Conservation (phyloP, 257 asterid species). For the Craterostigma plantagineum region DNA sequence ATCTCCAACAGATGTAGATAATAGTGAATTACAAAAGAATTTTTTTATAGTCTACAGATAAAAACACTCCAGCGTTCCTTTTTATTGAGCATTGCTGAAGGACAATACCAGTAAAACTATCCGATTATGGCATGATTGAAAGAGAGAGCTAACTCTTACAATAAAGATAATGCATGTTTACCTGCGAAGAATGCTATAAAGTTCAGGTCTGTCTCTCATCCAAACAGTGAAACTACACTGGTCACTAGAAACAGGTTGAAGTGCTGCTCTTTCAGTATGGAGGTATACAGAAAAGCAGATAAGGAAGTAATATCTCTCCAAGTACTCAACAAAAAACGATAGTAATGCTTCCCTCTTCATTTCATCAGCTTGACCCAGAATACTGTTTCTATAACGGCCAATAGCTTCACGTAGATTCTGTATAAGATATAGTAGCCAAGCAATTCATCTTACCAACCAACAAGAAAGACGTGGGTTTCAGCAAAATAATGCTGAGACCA, state of each 20-base stretch:
- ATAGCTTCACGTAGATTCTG: slow-evolving; percentile 98
- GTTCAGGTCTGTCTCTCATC: slow-evolving; percentile 97
- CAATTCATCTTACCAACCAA: slow-evolving; percentile 8
- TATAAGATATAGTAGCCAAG: slow-evolving; percentile 10
- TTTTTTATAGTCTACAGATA: too few species aligned
- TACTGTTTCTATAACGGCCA: slow-evolving; percentile 75
- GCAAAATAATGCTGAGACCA: slow-evolving; percentile 4
- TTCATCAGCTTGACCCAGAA: slow-evolving; percentile 86
- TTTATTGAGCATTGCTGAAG: too few species aligned
- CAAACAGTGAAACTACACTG: slow-evolving; percentile 78
- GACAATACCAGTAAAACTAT: slow-evolving; percentile 8
- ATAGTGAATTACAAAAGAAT: too few species aligned
- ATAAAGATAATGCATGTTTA: slow-evolving; percentile 15
- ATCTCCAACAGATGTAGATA: too few species aligned
- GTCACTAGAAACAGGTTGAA: slow-evolving; percentile 35
- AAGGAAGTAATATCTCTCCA: slow-evolving; percentile 97
- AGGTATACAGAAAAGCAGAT: slow-evolving; percentile 95
- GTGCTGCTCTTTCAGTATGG: slow-evolving; percentile 65
- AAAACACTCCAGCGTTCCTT: too few species aligned
- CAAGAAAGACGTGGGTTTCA: not conserved
- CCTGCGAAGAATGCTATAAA: slow-evolving; percentile 91
- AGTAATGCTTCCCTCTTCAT: slow-evolving; percentile 96
- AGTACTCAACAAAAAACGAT: slow-evolving; percentile 91
- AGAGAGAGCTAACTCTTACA: slow-evolving; percentile 5
- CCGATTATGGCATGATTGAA: slow-evolving; percentile 9